Evolutionary conservation across 352 stramenopile genomes (phyloP), one percentile per base, ranked within the genome.

Genomic region (Pythium grandisporangium): DNA sequence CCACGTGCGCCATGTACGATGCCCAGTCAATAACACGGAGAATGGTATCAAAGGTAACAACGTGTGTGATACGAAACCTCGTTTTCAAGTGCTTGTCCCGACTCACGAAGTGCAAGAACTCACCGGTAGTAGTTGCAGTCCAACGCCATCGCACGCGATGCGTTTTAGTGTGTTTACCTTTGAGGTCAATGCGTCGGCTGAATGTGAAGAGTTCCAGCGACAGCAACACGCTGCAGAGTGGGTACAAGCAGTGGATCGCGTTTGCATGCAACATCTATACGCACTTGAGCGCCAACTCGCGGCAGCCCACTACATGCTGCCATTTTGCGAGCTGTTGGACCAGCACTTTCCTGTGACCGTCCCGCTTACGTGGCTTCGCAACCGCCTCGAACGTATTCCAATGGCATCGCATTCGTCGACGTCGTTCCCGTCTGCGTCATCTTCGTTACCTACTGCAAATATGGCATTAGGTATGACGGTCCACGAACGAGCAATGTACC

Each of bases 351-450:
- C 74, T 4, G 53, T 88, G 2, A 66, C 42, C 14, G 55, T 88
- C 12, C 64, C 74, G 2, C 47, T 88, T 3, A 69, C 41, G 22
- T 88, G 74, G 74, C 58, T 84, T 7, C 66, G 70, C 8, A 80
- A 76, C 38, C 61, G 69, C 6, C 56, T 81, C 19, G 74, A 84
- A 27, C 64, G 62, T 24, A 42, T 48, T 16, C 47, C 47, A 2
- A n/a, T n/a, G n/a, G n/a, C n/a, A n/a, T n/a, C n/a, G n/a, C n/a
- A n/a, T n/a, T n/a, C n/a, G n/a, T n/a, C n/a, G n/a, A n/a, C n/a
- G n/a, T n/a, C n/a, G n/a, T n/a, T n/a, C n/a, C n/a, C n/a, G n/a
- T n/a, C n/a, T n/a, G n/a, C n/a, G n/a, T n/a, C n/a, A n/a, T n/a
- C n/a, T n/a, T n/a, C n/a, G n/a, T n/a, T n/a, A n/a, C n/a, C 11